Conservation (phyloP, 2,329 filamentous ascomycete genomes). For the Fusarium temperatum region DNA sequence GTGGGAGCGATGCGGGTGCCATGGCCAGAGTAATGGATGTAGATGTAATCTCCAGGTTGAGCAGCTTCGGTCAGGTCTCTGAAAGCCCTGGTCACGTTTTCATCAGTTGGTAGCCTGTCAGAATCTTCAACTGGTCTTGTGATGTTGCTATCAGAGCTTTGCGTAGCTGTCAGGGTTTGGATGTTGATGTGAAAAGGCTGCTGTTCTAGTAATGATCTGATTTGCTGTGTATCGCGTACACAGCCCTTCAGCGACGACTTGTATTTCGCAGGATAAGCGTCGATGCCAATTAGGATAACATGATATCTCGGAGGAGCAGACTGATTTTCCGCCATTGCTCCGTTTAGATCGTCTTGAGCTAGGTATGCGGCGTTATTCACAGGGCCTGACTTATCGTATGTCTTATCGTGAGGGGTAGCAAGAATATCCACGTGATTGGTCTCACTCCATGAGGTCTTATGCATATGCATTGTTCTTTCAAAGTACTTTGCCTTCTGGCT, state of each 20-base stretch:
- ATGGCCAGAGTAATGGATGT: slow-evolving; percentile 18
- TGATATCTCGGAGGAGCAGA: neutral
- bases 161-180: neutral
- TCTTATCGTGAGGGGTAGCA: neutral
- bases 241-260: slow-evolving; percentile 1
- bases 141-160: neutral
- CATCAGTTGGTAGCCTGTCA: neutral
- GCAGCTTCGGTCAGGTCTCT: neutral
- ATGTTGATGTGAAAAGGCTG: neutral
- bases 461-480: neutral
- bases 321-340: neutral
- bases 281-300: slow-evolving; percentile 15
- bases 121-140: neutral
- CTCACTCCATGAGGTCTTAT: neutral
- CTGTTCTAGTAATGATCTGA: neutral
- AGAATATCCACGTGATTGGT: neutral
- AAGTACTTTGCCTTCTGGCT: neutral
- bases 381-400: neutral
- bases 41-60: neutral
- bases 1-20: neutral
- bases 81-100: neutral
- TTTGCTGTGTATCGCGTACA: slow-evolving; percentile 4
- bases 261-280: neutral
- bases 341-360: neutral
- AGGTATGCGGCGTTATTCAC: neutral